phyloP scores from a whole-genome alignment of 2,329 filamentous ascomycete genomes.

The Westerdykella aurantiaca region DNA sequence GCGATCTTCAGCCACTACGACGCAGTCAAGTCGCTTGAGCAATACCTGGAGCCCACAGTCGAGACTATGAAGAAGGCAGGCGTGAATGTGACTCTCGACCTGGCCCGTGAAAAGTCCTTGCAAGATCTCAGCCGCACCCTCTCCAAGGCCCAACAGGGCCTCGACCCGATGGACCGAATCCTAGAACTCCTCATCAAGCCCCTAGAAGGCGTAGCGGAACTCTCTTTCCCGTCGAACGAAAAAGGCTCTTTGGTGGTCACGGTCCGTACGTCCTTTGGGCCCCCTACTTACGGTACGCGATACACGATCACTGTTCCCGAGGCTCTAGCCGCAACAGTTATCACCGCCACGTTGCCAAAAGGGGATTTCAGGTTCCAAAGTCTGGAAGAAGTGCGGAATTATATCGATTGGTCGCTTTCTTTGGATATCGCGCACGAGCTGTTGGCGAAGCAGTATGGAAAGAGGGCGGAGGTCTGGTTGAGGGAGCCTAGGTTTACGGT shows the following conservation, averaged over 20 bases:
- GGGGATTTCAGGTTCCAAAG: slow-evolving; percentile 26
- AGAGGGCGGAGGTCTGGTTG: slow-evolving; percentile 7
- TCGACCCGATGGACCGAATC: slow-evolving; percentile 29
- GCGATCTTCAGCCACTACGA: slow-evolving; percentile 48
- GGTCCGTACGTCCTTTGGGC: slow-evolving; percentile 30
- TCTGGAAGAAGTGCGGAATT: slow-evolving; percentile 24
- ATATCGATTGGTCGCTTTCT: slow-evolving; percentile 31
- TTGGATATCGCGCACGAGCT: slow-evolving; percentile 27
- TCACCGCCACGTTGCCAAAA: slow-evolving; percentile 16
- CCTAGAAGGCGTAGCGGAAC: slow-evolving; percentile 23
- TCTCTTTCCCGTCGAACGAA: slow-evolving; percentile 20
- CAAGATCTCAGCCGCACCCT: slow-evolving; percentile 24
- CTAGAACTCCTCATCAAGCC: slow-evolving; percentile 25
- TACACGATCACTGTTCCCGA: slow-evolving; percentile 29
- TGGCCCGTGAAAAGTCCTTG: slow-evolving; percentile 25
- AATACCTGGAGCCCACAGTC: slow-evolving; percentile 22
- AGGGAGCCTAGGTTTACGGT: neutral
- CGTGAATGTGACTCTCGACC: slow-evolving; percentile 20
- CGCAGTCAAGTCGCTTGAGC: slow-evolving; percentile 33
- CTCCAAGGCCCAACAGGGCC: slow-evolving; percentile 20
- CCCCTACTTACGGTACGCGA: slow-evolving; percentile 32
- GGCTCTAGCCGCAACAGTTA: slow-evolving; percentile 23
- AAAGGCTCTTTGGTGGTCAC: slow-evolving; percentile 17
- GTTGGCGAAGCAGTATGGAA: slow-evolving; percentile 19
- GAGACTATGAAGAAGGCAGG: slow-evolving; percentile 25